Base-by-base conservation (phyloP, 2,329 filamentous ascomycete genomes). In the Fusarium brachygibbosum region DNA sequence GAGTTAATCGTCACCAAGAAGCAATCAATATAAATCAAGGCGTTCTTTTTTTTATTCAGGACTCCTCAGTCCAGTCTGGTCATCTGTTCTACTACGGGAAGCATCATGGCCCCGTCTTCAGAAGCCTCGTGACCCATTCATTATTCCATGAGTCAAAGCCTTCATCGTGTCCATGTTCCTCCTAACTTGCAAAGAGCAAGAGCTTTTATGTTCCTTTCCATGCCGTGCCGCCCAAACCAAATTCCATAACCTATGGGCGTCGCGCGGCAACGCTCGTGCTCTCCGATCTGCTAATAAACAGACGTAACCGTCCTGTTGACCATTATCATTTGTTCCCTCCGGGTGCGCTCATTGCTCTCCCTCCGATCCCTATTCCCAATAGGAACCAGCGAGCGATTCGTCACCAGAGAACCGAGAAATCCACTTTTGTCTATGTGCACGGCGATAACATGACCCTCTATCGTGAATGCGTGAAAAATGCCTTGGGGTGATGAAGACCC, bases 371-470 rank as follows among this genome's bases (percentile, higher is more conserved):
- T 75, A 70, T 77, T 73, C 71, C 71, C 72, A 60, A 51, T 65
- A 68, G 73, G 76, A 76, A 74, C 73, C 73, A 74, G 73, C 72
- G 75, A 79, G 79, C 79, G 75, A 75, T 74, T 77, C 65, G 46
- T 62, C 67, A 83, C 83, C 80, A 84, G 83, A 86, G 81, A 86
- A 85, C 84, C 82, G 86, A 88, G 85, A 86, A 87, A 87, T 87
- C 86, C 85, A 85, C 85, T 88, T 88, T 88, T 88, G 84, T 89
- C 86, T 89, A 88, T 79, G 71, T 79, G 78, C 76, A 80, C 79
- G 80, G 79, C 79, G 80, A 82, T 79, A 78, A 76, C 80, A 82
- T 79, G 79, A 82, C 79, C 79, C 77, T 81, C 79, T 82, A 79
- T 79, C 75, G 77, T 79, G 75, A 79, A 81, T 79, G 75, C 74